A percentile compares a stretch with the other conserved stretches of the same genome.
Conservation (phyloP, 1,284 basidiomycete species). For the Moesziomyces sp. region DNA sequence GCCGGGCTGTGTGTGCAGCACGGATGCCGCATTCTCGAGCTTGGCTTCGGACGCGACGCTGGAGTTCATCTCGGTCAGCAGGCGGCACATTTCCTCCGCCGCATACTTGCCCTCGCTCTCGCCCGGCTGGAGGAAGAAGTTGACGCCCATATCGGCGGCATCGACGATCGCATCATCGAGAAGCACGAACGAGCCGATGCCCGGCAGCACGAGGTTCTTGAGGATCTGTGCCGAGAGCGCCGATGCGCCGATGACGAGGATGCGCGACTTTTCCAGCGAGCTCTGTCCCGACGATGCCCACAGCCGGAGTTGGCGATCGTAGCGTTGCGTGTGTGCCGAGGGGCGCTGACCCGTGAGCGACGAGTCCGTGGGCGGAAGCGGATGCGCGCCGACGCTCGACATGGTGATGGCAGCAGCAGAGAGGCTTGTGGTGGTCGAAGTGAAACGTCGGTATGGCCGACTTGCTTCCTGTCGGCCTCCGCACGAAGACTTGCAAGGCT, state of each 20-base stretch:
- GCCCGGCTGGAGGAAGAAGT: constrained; percentile 86
- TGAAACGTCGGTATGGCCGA: not conserved
- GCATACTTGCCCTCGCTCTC: constrained; percentile 81
- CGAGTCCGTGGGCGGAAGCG: constrained; percentile 34
- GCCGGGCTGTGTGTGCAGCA: constrained; percentile 73
- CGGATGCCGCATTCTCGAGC: constrained; percentile 66
- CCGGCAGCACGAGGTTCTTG: constrained; percentile 95
- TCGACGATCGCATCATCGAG: constrained; percentile 77
- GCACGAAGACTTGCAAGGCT: too few relatives aligned
- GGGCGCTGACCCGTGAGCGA: constrained; percentile 40
- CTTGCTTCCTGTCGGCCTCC: too few relatives aligned
- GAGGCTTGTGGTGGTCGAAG: not conserved
- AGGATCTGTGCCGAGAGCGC: constrained; percentile 85
- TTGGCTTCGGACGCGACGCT: constrained; percentile 80
- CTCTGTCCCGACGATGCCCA: constrained; percentile 94
- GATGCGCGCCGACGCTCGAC: constrained; percentile 39
- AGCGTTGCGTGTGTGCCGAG: constrained; percentile 63
- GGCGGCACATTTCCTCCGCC: constrained; percentile 81
- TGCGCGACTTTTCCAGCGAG: constrained; percentile 85
- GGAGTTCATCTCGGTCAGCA: constrained; percentile 87
- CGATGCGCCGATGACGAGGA: constrained; percentile 82
- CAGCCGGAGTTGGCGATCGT: constrained; percentile 73
- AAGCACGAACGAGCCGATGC: constrained; percentile 89
- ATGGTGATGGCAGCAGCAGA: constrained; percentile 5
- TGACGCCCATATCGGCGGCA: constrained; percentile 86